These are phyloP conservation scores for Solanum pimpinellifolium DNA, from an alignment of 257 asterid species.

Conservation along the genomic window DNA sequence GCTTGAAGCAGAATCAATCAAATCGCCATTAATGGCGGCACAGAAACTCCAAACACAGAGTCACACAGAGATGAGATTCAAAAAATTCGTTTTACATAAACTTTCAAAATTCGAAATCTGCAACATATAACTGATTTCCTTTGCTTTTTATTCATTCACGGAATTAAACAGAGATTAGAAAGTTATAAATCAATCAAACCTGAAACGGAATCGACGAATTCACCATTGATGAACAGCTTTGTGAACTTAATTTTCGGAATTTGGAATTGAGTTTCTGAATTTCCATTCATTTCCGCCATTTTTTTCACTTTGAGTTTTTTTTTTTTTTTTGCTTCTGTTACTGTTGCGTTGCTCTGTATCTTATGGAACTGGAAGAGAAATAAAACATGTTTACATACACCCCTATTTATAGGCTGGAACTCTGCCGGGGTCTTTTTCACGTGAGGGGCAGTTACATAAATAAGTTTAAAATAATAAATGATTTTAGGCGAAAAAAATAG, in stretches of 20 bases:
- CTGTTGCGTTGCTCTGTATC: not conserved
- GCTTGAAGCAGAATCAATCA: not conserved
- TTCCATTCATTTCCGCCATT: slow-evolving; percentile 4
- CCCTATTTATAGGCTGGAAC: not conserved
- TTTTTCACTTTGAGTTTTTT: not conserved
- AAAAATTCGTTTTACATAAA: no score
- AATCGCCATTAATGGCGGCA: not conserved
- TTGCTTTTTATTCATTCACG: not conserved
- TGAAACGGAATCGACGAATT: slow-evolving; percentile 26
- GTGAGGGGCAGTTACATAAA: not conserved
- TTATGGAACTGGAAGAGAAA: not conserved
- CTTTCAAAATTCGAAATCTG: not conserved
- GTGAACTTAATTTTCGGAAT: slow-evolving; percentile 22
- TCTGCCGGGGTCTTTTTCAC: not conserved
- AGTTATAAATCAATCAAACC: not conserved
- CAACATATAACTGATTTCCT: not conserved
- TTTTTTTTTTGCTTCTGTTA: not conserved
- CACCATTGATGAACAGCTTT: slow-evolving; percentile 28
- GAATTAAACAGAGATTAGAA: not conserved
- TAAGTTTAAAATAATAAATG: no score
- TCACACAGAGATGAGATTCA: not conserved
- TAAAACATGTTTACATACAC: not conserved
- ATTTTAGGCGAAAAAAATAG: no score
- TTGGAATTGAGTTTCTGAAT: not conserved
- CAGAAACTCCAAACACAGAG: not conserved